These are phyloP conservation scores for Penicillium sp. DNA, from an alignment of 2,329 filamentous ascomycete species.

Conservation along the genomic window DNA sequence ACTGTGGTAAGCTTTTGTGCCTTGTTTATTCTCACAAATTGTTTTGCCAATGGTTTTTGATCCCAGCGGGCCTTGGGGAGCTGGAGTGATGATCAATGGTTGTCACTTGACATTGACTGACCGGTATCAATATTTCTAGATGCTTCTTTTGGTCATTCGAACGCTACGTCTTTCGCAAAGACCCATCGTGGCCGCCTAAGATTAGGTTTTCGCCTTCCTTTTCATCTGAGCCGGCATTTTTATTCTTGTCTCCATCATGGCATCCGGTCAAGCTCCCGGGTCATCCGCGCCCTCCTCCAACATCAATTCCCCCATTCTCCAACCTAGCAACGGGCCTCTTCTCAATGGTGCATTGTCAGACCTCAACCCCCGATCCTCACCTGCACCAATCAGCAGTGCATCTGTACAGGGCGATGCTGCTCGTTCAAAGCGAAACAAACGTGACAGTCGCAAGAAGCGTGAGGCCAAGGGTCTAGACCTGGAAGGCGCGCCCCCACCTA, in stretches of 20 bases:
- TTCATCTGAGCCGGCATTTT: no score
- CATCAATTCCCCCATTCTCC: constrained; percentile 36
- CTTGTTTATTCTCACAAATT: no score
- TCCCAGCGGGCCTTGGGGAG: no score
- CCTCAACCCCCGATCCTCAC: constrained; percentile 34
- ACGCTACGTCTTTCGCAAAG: no score
- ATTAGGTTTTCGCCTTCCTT: no score
- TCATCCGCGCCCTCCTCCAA: constrained; percentile 38
- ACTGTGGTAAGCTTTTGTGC: no score
- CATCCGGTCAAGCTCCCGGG: constrained; percentile 32
- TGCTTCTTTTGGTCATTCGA: no score
- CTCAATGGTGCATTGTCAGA: constrained; percentile 31
- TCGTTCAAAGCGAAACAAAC: constrained; percentile 42
- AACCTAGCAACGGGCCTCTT: constrained; percentile 29
- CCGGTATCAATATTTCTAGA: no score
- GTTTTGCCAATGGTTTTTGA: no score
- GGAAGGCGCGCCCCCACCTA: constrained; percentile 35
- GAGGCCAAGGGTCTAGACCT: constrained; percentile 43
- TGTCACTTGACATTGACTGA: no score
- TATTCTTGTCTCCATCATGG: constrained; percentile 32
- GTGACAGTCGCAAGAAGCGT: constrained; percentile 45
- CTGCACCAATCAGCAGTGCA: constrained; percentile 30
- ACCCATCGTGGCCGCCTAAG: no score
- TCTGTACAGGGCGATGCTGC: constrained; percentile 31
- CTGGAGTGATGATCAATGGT: no score